These are phyloP conservation scores for Sporisorium exsertum DNA, from an alignment of 1,284 basidiomycete species.

Conservation along the genomic window DNA sequence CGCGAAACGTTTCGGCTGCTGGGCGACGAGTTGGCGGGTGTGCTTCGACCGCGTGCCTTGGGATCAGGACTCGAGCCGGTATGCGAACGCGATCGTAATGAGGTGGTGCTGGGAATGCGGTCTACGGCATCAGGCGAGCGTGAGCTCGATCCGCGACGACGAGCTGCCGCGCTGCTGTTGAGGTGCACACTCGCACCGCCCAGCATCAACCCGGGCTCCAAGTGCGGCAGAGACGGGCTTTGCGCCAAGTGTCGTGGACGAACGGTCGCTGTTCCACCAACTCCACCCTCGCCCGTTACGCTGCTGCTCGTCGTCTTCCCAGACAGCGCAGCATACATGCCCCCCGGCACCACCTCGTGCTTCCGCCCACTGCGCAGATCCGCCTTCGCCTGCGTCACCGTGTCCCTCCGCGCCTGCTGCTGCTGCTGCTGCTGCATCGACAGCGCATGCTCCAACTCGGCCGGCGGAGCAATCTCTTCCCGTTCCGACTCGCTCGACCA, in stretches of 20 bases:
- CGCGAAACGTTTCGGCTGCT: conserved; percentile 28
- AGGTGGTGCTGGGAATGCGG: background rate
- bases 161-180: background rate
- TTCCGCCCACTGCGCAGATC: conserved; percentile 1
- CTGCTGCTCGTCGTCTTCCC: conserved; percentile 6
- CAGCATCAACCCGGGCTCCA: conserved; percentile 30
- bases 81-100: conserved; percentile 16
- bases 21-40: conserved; percentile 1
- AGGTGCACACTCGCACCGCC: conserved; percentile 3
- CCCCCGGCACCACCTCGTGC: conserved; percentile 15
- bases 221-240: conserved; percentile 7
- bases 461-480: conserved; percentile 32
- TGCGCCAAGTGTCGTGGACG: conserved; percentile 4
- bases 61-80: conserved; percentile 10
- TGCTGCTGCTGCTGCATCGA: conserved; percentile 9
- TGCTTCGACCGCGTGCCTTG: conserved; percentile 8
- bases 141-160: conserved; percentile 16
- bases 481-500: conserved; percentile 56
- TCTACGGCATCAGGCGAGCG: conserved; percentile 11
- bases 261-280: background rate
- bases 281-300: background rate
- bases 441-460: conserved; percentile 12
- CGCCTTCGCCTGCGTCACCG: conserved; percentile 26
- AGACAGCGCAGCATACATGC: conserved; percentile 29
- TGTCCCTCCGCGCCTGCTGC: conserved; percentile 20